These are phyloP conservation scores for Xylaria longipes DNA, from an alignment of 495 filamentous ascomycete genomes.

Conservation along the genomic window DNA sequence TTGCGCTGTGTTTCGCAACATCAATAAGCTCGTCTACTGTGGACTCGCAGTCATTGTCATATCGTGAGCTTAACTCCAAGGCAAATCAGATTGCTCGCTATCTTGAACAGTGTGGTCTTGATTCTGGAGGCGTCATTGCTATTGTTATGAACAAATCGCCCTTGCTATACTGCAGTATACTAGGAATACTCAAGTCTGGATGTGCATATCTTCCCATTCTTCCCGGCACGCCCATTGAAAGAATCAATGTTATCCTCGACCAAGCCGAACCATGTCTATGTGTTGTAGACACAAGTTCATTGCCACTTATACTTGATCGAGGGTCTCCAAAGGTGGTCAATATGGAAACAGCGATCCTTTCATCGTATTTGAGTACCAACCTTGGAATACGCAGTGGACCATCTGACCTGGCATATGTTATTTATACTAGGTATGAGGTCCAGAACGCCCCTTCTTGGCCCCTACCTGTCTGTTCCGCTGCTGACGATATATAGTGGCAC, in stretches of 20 bases:
- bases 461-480: neutral
- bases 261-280: constrained; percentile 58
- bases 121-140: constrained; percentile 62
- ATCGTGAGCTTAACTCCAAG: constrained; percentile 62
- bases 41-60: constrained; percentile 59
- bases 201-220: constrained; percentile 76
- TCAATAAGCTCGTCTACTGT: constrained; percentile 43
- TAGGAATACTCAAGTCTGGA: constrained; percentile 74
- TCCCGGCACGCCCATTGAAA: constrained; percentile 64
- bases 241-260: constrained; percentile 60
- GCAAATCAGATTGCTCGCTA: constrained; percentile 70
- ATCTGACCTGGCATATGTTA: constrained; percentile 58
- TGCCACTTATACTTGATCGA: constrained; percentile 28
- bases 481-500: constrained; percentile 52
- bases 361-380: constrained; percentile 36
- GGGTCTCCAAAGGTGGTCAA: constrained; percentile 43
- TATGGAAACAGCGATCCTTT: constrained; percentile 39
- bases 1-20: constrained; percentile 66
- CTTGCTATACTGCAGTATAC: constrained; percentile 69
- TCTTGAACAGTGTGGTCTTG: constrained; percentile 54
- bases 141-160: constrained; percentile 75
- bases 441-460: neutral
- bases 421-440: constrained; percentile 59
- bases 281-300: constrained; percentile 45
- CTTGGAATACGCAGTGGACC: constrained; percentile 42